These are phyloP conservation scores for Tinospora cordifolia DNA, from an alignment of 164 flowering plant species.

Conservation along the genomic window DNA sequence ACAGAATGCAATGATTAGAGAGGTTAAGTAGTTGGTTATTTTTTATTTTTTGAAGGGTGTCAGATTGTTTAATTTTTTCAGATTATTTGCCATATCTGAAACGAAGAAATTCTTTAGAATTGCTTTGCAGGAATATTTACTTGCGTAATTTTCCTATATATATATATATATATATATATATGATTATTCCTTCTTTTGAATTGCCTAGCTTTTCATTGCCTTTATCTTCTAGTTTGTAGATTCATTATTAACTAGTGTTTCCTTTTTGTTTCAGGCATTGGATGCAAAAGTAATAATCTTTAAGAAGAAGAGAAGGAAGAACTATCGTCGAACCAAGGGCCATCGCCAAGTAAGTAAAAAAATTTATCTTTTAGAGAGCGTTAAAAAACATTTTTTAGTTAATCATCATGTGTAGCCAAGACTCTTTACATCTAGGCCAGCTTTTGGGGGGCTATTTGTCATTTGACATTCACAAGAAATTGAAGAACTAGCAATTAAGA, in stretches of 20 bases:
- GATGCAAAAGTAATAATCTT: constrained; percentile 96
- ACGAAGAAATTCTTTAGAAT: too few relatives aligned
- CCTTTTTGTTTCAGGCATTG: constrained; percentile 53
- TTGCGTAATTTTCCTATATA: background rate
- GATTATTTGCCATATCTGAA: too few relatives aligned
- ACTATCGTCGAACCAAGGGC: constrained; percentile 87
- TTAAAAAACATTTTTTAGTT: background rate
- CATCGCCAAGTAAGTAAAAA: constrained; percentile 75
- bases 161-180: background rate
- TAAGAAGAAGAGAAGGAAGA: constrained; percentile 96
- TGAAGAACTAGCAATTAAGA: background rate
- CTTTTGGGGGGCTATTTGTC: background rate
- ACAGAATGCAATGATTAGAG: too few relatives aligned
- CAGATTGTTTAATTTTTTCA: too few relatives aligned
- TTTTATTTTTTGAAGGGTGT: too few relatives aligned
- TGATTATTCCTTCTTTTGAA: background rate
- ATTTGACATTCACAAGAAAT: background rate
- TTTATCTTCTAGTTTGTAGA: background rate
- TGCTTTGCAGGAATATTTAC: too few relatives aligned
- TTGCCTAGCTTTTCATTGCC: background rate
- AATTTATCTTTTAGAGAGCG: background rate
- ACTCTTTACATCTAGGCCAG: background rate
- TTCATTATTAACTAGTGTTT: background rate
- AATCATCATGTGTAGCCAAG: background rate
- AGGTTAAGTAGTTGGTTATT: too few relatives aligned